Percentiles rank a stretch among this genome's conserved stretches.
These are phyloP conservation scores for Acanthochlamys bracteata DNA, from an alignment of 106 monocot genomes.

Conservation along the genomic window DNA sequence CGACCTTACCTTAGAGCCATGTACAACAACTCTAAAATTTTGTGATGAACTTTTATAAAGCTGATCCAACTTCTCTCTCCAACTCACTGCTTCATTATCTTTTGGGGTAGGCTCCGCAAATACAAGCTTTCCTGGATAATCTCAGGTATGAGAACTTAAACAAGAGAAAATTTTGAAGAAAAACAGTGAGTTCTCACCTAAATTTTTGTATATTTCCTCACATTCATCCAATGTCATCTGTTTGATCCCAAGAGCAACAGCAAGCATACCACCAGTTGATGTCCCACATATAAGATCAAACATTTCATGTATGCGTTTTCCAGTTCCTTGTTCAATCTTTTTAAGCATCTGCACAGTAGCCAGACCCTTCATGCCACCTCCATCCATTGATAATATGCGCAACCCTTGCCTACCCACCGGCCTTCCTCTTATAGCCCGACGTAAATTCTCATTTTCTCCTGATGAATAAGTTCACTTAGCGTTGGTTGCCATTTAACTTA, in stretches of 20 bases:
- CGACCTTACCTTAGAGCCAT: conserved; percentile 82
- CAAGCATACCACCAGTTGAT: conserved; percentile 99
- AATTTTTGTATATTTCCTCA: conserved; percentile 95
- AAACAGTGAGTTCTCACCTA: conserved; percentile 33
- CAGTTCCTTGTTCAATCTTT: conserved; percentile 91
- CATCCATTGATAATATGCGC: conserved; percentile 95
- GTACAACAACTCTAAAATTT: conserved; percentile 95
- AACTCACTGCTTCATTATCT: conserved; percentile 89
- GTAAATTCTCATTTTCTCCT: conserved; percentile 97
- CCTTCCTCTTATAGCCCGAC: conserved; percentile 69
- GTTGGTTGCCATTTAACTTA: too few relatives aligned
- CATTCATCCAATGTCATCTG: conserved; percentile 85
- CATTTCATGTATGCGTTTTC: conserved; percentile 88
- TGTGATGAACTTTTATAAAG: conserved; percentile 99
- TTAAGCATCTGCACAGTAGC: conserved; percentile 94
- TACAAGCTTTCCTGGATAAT: conserved; percentile 75
- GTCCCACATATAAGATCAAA: conserved; percentile 99
- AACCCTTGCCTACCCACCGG: conserved; percentile 66
- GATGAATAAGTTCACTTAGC: conserved; percentile 4
- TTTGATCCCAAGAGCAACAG: conserved; percentile 89
- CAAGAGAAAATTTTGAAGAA: conserved; percentile 1
- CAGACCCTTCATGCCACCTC: conserved; percentile 99
- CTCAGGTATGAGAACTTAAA: conserved; percentile 14
- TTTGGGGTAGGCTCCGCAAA: conserved; percentile 86
- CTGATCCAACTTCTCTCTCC: conserved; percentile 96